A percentile compares a stretch with the other conserved stretches of the same genome.
These are phyloP conservation scores for Suhomyces kilbournensis DNA, from an alignment of 805 yeast genomes.

Conservation along the genomic window DNA sequence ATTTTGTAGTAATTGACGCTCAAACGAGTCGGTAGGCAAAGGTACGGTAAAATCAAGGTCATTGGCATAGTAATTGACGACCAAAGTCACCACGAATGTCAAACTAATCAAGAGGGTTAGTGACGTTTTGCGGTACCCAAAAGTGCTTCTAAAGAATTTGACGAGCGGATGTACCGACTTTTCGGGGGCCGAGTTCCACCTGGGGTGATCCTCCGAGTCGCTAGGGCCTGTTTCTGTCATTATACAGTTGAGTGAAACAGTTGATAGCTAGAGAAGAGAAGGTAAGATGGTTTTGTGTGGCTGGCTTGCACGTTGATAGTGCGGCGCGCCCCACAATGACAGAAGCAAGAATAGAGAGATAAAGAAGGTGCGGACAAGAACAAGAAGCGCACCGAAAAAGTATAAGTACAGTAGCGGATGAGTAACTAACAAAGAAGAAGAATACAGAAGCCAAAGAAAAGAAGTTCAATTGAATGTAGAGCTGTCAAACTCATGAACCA, in stretches of 20 bases:
- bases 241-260: background rate
- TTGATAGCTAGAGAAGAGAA: background rate
- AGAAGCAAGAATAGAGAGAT: background rate
- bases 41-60: slow-evolving; percentile 34
- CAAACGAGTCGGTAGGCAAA: slow-evolving; percentile 44
- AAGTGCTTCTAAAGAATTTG: slow-evolving; percentile 42
- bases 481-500: too few relatives aligned
- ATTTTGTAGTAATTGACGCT: slow-evolving; percentile 35
- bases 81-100: slow-evolving; percentile 43
- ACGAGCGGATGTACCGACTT: slow-evolving; percentile 16
- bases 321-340: background rate
- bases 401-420: background rate
- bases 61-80: slow-evolving; percentile 39
- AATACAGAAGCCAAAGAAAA: too few relatives aligned
- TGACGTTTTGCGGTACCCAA: slow-evolving; percentile 73
- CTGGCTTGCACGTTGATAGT: background rate
- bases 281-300: background rate
- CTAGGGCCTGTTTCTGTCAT: background rate
- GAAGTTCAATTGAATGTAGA: background rate
- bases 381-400: background rate
- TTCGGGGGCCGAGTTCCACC: background rate
- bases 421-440: background rate
- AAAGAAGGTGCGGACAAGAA: background rate
- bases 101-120: slow-evolving; percentile 54
- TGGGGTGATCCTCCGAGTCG: background rate